Base-by-base conservation (phyloP, 1,139 yeast species). In the Blastobotrys petasosporus region DNA sequence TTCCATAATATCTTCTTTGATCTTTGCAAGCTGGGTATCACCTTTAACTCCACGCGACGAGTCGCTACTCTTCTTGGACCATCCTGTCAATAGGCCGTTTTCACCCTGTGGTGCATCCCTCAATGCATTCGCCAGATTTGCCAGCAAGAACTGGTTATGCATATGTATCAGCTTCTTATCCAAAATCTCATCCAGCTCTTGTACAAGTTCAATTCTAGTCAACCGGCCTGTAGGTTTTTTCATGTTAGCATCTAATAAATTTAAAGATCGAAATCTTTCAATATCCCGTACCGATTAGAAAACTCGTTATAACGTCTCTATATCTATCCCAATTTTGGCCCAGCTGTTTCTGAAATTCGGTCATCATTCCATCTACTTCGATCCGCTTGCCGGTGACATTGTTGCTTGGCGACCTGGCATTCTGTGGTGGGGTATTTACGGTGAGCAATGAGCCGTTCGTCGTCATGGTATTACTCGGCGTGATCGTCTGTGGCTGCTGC, bases 311-410 rank as follows among this genome's bases (percentile, higher is more conserved):
- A 6, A 86, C 74, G 51, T 82, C 85, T 53, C 94, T 92, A 64
- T 90, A 90, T 50, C 77, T 76, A 54, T 84, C 92, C 98, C 98
- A 90, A 51, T 78, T 75, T 9, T 67, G 69, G 0, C 97, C 97
- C 48, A 90, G 64, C 49, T 75, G 71, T 46, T 73, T 73, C 53
- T 85, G 92, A 53, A 90, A 78, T 50, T 84, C 90, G 41, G 77
- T 73, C 61, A 90, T 86, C 51, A 87, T 71, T 2, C 69, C 64
- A 55, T 85, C 94, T 28, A 90, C 74, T 52, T 87, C 95, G 33
- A 82, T 70, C 51, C 95, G 70, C 52, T 56, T 42, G 57, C 48
- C 51, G 48, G 43, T 41, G 48, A 35, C 30, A 44, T 12, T 29
- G 31, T 23, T 32, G 8, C 38, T 32, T 15, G 20, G 10, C 9